These are phyloP conservation scores for Plectranthus barbatus DNA, from an alignment of 257 asterid genomes.

Conservation along the genomic window DNA sequence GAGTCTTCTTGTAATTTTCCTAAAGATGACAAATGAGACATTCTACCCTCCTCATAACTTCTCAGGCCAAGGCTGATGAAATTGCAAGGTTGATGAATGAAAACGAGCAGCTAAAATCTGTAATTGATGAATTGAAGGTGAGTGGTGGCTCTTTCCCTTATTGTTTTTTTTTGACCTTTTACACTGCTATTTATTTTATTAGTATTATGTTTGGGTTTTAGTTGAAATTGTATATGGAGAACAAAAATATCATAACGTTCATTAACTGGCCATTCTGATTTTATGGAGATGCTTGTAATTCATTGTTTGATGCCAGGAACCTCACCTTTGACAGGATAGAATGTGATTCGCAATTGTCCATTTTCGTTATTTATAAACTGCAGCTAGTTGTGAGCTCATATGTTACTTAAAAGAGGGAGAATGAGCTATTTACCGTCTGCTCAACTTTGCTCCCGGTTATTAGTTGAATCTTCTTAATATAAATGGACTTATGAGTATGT, in stretches of 20 bases:
- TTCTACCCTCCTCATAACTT: conserved; percentile 9
- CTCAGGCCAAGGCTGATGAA: conserved; percentile 94
- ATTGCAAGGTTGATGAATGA: conserved; percentile 83
- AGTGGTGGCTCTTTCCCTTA: conserved; percentile 21
- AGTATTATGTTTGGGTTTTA: background rate
- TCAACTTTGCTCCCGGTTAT: background rate
- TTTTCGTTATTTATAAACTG: background rate
- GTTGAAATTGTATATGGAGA: background rate
- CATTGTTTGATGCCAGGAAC: background rate
- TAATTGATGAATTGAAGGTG: conserved; percentile 63
- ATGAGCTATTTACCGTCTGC: background rate
- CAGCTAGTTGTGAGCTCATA: background rate
- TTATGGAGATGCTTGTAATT: background rate
- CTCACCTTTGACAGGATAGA: background rate
- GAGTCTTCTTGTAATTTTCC: conserved; percentile 11
- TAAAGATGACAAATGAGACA: conserved; percentile 10
- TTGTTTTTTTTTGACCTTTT: no score
- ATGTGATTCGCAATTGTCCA: background rate
- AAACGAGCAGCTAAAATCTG: conserved; percentile 74
- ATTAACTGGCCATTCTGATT: background rate
- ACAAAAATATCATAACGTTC: background rate
- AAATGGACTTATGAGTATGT: background rate
- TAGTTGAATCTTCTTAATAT: background rate
- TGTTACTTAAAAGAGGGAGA: background rate
- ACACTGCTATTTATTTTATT: background rate